These are phyloP conservation scores for Halophytophthora polymorphica DNA, from an alignment of 352 stramenopile genomes.

Conservation along the genomic window DNA sequence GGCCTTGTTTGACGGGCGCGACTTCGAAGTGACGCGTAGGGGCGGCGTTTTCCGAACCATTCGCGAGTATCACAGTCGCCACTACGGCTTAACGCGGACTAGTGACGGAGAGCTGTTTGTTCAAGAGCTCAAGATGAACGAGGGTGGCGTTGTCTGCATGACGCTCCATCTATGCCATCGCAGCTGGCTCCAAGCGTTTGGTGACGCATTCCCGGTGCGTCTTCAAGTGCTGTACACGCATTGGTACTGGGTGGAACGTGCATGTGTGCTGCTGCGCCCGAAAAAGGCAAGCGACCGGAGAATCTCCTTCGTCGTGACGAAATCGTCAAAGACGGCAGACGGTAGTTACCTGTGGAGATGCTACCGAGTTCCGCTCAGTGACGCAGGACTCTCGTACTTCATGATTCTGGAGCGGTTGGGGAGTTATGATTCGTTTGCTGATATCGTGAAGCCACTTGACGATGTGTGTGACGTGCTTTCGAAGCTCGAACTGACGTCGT, in stretches of 20 bases:
- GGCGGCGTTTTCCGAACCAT: constrained; percentile 20
- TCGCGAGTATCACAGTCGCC: constrained; percentile 2
- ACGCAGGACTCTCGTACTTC: neutral
- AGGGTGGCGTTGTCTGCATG: neutral
- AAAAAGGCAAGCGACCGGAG: neutral
- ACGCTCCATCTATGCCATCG: constrained; percentile 19
- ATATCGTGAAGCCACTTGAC: neutral
- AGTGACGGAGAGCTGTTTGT: constrained; percentile 11
- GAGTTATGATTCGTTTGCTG: constrained; percentile 12
- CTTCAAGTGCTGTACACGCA: constrained; percentile 20
- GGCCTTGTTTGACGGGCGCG: constrained; percentile 23
- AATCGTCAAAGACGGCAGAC: too few species aligned
- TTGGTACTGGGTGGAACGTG: constrained; percentile 26
- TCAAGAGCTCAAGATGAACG: constrained; percentile 7
- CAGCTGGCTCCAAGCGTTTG: constrained; percentile 14
- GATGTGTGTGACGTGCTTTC: constrained; percentile 4
- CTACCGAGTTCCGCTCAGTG: constrained; percentile 15
- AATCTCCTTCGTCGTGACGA: constrained; percentile 10
- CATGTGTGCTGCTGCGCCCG: constrained; percentile 19
- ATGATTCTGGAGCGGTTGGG: neutral
- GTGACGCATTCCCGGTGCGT: constrained; percentile 5
- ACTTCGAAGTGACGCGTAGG: constrained; percentile 31
- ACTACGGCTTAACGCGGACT: constrained; percentile 20
- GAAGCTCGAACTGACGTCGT: constrained; percentile 30
- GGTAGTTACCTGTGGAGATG: constrained; percentile 1